Evolutionary conservation across 2,329 filamentous ascomycete species (phyloP).

Genomic region (Arachnomyces sp.): DNA sequence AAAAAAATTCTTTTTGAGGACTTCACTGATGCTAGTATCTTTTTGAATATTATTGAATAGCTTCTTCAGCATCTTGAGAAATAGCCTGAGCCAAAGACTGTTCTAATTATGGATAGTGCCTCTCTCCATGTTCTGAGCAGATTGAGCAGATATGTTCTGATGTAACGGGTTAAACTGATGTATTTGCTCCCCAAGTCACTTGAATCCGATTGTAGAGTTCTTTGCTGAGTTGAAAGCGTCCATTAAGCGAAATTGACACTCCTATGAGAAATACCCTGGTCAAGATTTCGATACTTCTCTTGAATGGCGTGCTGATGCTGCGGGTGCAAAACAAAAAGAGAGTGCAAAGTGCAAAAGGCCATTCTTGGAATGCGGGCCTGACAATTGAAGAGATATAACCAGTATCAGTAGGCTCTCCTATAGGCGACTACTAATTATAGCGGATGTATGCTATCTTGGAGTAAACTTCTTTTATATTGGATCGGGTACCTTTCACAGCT

Average conservation of each 20-base stretch:
- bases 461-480: no score
- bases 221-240: constrained; percentile 30
- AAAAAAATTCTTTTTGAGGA: no score
- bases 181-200: constrained; percentile 28
- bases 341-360: constrained; percentile 13
- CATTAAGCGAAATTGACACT: constrained; percentile 23
- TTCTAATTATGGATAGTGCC: no score
- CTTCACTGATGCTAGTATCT: no score
- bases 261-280: constrained; percentile 8
- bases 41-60: no score
- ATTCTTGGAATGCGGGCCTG: constrained; percentile 17
- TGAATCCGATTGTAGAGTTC: constrained; percentile 31
- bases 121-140: constrained; percentile 19
- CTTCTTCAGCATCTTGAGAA: no score
- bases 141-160: constrained; percentile 22
- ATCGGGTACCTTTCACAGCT: no score
- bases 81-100: no score
- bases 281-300: constrained; percentile 16
- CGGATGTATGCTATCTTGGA: no score
- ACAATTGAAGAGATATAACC: constrained; percentile 4
- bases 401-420: no score
- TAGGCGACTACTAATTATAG: no score
- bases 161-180: constrained; percentile 23
- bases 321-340: constrained; percentile 15
- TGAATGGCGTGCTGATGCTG: constrained; percentile 18